Evolutionary conservation across 331 rosid genomes (phyloP).

Genomic region (Quercus tomentella): DNA sequence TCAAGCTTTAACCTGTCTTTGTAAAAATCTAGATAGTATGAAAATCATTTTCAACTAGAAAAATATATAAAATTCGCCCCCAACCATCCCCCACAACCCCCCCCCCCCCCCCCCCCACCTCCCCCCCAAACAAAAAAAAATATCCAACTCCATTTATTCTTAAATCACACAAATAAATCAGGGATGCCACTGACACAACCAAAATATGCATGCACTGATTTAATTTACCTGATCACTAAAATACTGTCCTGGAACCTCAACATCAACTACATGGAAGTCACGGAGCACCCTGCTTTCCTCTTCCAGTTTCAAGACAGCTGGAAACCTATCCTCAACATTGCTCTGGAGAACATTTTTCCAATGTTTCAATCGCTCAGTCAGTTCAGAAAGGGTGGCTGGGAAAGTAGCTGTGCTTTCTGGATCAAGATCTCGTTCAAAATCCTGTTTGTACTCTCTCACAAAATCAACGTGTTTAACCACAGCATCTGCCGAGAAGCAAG

Average conservation of each 20-base stretch:
- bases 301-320: conserved; percentile 92
- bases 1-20: neutral
- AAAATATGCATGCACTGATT: neutral
- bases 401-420: conserved; percentile 87
- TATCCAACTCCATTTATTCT: neutral
- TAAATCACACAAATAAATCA: neutral
- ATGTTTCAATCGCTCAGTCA: conserved; percentile 88
- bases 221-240: conserved; percentile 80
- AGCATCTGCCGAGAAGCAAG: conserved; percentile 98
- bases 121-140: neutral
- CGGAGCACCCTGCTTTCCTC: conserved; percentile 98
- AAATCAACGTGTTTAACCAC: conserved; percentile 97
- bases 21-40: neutral
- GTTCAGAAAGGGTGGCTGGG: conserved; percentile 90
- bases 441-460: conserved; percentile 97
- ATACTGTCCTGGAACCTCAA: conserved; percentile 90
- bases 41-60: neutral
- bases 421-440: conserved; percentile 97
- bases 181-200: neutral
- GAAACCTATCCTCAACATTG: conserved; percentile 99
- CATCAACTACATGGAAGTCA: conserved; percentile 97
- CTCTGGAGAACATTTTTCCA: conserved; percentile 99
- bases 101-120: too few relatives aligned
- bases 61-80: neutral
- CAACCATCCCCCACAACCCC: neutral